phyloP scores from a whole-genome alignment of 192 early-diverging fungal genomes.

The Martensiomyces pterosporus region DNA sequence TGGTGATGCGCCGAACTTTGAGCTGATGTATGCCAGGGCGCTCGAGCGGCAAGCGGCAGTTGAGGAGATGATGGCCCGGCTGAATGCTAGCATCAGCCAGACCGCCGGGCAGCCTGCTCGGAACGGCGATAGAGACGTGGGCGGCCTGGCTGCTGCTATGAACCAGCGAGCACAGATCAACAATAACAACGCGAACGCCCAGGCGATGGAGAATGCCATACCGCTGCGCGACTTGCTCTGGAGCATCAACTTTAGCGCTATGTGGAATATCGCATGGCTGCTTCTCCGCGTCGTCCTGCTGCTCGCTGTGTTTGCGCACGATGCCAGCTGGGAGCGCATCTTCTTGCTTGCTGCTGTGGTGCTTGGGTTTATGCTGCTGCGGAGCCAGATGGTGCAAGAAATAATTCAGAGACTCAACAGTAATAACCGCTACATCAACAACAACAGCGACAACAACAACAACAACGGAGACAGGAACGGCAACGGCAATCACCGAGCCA shows the following conservation, averaged over 20 bases:
- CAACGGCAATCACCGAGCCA: neutral
- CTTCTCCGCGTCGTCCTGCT: constrained; percentile 33
- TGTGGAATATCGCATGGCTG: constrained; percentile 32
- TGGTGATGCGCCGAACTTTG: neutral
- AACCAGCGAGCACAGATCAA: no score
- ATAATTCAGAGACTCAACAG: constrained; percentile 6
- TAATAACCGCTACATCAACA: constrained; percentile 6
- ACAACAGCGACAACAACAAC: neutral
- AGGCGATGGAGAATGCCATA: neutral
- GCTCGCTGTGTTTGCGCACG: constrained; percentile 31
- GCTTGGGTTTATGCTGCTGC: constrained; percentile 10
- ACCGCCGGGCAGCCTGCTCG: neutral
- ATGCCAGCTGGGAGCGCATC: constrained; percentile 35
- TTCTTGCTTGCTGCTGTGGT: constrained; percentile 12
- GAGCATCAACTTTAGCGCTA: constrained; percentile 20
- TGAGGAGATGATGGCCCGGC: neutral
- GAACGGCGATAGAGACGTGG: neutral
- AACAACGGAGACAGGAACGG: neutral
- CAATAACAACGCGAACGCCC: neutral
- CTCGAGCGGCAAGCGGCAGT: neutral
- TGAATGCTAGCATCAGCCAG: no score
- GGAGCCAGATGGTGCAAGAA: constrained; percentile 25
- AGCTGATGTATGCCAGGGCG: neutral
- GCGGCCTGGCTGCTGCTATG: no score
- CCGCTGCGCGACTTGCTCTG: constrained; percentile 20